Percentiles rank a stretch among this genome's conserved stretches.
phyloP scores from a whole-genome alignment of 2,329 filamentous ascomycete genomes.

The Trichophyton rubrum region DNA sequence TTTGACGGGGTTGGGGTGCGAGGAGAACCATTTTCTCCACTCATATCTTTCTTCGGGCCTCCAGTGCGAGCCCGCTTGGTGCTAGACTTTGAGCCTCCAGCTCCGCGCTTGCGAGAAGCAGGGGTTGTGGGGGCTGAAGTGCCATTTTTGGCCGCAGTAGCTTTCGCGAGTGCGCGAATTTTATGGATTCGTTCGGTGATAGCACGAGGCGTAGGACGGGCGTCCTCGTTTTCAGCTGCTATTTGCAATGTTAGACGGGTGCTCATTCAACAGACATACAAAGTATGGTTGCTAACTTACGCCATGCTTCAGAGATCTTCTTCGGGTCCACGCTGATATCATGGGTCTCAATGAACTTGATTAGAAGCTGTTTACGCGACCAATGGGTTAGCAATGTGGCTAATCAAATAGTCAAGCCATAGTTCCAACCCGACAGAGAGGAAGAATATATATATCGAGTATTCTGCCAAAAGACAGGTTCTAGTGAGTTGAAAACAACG shows the following conservation, averaged over 20 bases:
- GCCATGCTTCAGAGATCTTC: constrained; percentile 28
- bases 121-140: constrained; percentile 9
- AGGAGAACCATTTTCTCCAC: not conserved
- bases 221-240: constrained; percentile 13
- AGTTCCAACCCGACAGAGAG: no score
- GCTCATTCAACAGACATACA: not conserved
- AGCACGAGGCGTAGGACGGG: constrained; percentile 28
- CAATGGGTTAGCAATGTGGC: not conserved
- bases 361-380: constrained; percentile 22
- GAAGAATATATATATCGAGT: not conserved
- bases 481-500: not conserved
- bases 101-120: constrained; percentile 8
- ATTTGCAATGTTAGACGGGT: not conserved
- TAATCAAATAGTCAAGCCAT: no score
- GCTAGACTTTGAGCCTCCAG: not conserved
- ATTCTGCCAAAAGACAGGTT: not conserved
- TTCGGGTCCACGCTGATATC: constrained; percentile 24
- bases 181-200: constrained; percentile 28
- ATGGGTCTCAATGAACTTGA: constrained; percentile 31
- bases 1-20: not conserved
- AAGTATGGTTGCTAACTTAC: constrained; percentile 19
- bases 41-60: not conserved
- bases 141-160: constrained; percentile 4
- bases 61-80: constrained; percentile 3
- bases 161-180: constrained; percentile 18